Percentiles rank a stretch among this genome's conserved stretches.
phyloP scores from a whole-genome alignment of 2,329 filamentous ascomycete species.

The Tolypocladium ovalisporum region DNA sequence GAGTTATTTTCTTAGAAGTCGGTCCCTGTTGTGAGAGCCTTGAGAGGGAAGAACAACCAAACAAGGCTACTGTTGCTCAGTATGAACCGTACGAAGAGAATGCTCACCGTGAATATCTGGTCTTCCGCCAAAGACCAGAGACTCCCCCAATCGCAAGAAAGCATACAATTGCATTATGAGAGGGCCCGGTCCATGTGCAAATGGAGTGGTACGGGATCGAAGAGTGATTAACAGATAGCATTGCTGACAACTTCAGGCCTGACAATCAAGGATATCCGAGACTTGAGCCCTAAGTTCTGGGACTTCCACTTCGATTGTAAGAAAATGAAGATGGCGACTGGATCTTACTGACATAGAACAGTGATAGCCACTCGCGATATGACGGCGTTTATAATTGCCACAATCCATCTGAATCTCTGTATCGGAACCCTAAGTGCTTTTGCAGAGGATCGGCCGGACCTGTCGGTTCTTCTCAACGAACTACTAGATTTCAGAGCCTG shows the following conservation, averaged over 20 bases:
- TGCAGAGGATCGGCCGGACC: conserved; percentile 4
- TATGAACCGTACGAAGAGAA: no score
- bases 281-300: conserved; percentile 14
- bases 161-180: no score
- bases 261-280: conserved; percentile 10
- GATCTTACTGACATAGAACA: background rate
- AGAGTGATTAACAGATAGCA: no score
- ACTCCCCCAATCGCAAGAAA: no score
- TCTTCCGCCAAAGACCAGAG: no score
- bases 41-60: no score
- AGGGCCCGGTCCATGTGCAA: no score
- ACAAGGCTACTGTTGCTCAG: no score
- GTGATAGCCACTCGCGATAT: conserved; percentile 8
- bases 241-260: background rate
- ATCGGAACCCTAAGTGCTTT: conserved; percentile 13
- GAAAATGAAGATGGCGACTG: background rate
- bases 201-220: no score
- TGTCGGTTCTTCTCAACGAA: conserved; percentile 6
- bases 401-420: conserved; percentile 21
- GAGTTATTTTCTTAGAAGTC: no score
- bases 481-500: conserved; percentile 12
- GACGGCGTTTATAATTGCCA: conserved; percentile 9
- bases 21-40: no score
- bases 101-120: no score
- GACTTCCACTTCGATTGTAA: conserved; percentile 11